These are phyloP conservation scores for Sugiyamaella marilandica DNA, from an alignment of 805 yeast genomes.

Conservation along the genomic window DNA sequence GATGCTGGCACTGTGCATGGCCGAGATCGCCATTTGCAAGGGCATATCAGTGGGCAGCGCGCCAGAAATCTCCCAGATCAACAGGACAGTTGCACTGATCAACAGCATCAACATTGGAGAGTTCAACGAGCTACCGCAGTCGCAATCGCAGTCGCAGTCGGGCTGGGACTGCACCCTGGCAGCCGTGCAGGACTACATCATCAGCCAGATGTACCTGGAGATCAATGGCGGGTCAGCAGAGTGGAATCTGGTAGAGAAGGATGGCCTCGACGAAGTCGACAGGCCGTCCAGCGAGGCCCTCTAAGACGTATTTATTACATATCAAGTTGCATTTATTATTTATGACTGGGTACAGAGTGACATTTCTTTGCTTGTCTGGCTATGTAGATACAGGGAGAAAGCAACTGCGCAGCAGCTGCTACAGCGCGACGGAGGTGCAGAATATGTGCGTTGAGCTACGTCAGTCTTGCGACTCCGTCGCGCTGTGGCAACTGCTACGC, in stretches of 20 bases:
- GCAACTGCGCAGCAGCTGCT: no score
- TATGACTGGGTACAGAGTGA: not conserved
- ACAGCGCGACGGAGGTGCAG: no score
- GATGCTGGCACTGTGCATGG: conserved; percentile 31
- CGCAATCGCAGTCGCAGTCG: no score
- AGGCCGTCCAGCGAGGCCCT: not conserved
- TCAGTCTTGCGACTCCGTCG: no score
- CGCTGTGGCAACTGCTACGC: no score
- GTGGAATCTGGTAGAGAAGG: conserved; percentile 30
- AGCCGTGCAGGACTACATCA: conserved; percentile 21
- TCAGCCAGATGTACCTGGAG: conserved; percentile 32
- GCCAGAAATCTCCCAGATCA: conserved; percentile 23
- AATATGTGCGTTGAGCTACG: no score
- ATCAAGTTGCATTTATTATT: not conserved
- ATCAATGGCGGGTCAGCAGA: conserved; percentile 33
- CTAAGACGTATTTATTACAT: no score
- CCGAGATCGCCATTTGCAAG: conserved; percentile 25
- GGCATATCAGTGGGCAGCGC: conserved; percentile 25
- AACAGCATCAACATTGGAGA: not conserved
- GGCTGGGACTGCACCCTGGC: conserved; percentile 8
- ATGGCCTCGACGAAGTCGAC: conserved; percentile 1
- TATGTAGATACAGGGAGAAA: no score
- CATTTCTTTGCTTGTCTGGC: not conserved
- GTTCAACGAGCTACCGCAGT: not conserved
- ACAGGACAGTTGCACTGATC: conserved; percentile 20